phyloP scores from a whole-genome alignment of 2,329 filamentous ascomycete genomes.

The Fusarium proliferatum region DNA sequence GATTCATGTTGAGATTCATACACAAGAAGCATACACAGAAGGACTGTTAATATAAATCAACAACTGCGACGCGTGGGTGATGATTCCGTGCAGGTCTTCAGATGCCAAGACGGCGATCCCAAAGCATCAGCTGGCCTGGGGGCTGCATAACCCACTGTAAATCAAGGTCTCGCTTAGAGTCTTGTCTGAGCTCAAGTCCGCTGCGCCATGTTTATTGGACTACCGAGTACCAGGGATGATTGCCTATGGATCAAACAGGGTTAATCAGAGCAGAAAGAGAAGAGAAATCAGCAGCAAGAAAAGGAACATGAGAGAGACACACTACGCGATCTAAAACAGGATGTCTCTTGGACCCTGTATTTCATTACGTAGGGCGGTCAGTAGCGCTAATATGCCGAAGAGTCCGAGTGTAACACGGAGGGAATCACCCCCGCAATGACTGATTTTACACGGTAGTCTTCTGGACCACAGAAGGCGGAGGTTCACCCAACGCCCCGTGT shows the following conservation, averaged over 20 bases:
- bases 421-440: too few relatives aligned
- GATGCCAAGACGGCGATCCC: not conserved
- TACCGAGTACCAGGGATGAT: too few relatives aligned
- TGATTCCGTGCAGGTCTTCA: not conserved
- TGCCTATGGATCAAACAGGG: not conserved
- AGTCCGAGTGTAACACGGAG: not conserved
- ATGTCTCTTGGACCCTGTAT: not conserved
- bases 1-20: too few relatives aligned
- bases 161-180: not conserved
- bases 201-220: not conserved
- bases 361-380: not conserved
- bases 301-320: not conserved
- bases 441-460: too few relatives aligned
- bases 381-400: not conserved
- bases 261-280: not conserved
- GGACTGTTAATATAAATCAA: rapidly evolving
- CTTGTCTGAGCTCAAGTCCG: not conserved
- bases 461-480: not conserved
- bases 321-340: not conserved
- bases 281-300: not conserved
- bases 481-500: not conserved
- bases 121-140: not conserved
- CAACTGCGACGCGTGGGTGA: not conserved
- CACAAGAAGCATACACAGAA: not conserved
- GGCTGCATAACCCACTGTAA: not conserved